Conservation (phyloP, 2,329 filamentous ascomycete species). For the Pseudogymnoascus destructans region DNA sequence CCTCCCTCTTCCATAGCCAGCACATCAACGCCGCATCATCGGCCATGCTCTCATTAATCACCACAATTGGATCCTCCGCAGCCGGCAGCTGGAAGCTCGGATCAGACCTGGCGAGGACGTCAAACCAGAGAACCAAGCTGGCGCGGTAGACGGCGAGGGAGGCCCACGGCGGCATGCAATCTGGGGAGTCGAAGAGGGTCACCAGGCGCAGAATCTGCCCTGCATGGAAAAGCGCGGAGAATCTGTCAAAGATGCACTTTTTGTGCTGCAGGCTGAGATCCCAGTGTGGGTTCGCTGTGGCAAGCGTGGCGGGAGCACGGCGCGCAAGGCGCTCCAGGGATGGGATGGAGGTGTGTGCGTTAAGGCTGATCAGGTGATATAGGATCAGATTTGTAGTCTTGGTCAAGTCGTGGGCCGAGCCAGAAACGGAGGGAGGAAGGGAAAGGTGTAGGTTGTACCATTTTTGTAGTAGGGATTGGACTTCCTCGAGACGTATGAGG, state of each 20-base stretch:
- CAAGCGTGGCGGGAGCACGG: constrained; percentile 42
- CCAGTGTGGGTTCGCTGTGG: constrained; percentile 30
- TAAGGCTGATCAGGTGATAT: constrained; percentile 58
- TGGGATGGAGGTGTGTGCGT: constrained; percentile 53
- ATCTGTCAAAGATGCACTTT: constrained; percentile 48
- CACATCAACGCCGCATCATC: constrained; percentile 38
- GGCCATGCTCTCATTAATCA: constrained; percentile 36
- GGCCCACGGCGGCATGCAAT: constrained; percentile 57
- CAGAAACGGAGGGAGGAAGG: constrained; percentile 27
- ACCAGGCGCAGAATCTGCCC: constrained; percentile 53
- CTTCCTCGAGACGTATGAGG: constrained; percentile 47
- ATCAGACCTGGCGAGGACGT: constrained; percentile 42
- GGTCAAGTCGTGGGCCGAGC: constrained; percentile 43
- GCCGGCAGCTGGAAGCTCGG: constrained; percentile 21
- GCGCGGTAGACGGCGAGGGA: constrained; percentile 57
- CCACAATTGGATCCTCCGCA: constrained; percentile 30
- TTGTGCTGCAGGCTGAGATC: constrained; percentile 43
- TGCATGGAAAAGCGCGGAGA: constrained; percentile 53
- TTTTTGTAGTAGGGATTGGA: constrained; percentile 47
- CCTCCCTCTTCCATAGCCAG: constrained; percentile 40
- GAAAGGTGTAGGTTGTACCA: constrained; percentile 53
- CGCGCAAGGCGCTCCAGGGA: constrained; percentile 55
- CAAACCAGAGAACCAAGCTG: constrained; percentile 47
- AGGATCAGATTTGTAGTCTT: constrained; percentile 52
- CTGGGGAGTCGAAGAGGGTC: constrained; percentile 37